Evolutionary conservation across 768 basidiomycete species (phyloP), one percentile per base, ranked within the genome.

Genomic region (Flagelloscypha sp.): DNA sequence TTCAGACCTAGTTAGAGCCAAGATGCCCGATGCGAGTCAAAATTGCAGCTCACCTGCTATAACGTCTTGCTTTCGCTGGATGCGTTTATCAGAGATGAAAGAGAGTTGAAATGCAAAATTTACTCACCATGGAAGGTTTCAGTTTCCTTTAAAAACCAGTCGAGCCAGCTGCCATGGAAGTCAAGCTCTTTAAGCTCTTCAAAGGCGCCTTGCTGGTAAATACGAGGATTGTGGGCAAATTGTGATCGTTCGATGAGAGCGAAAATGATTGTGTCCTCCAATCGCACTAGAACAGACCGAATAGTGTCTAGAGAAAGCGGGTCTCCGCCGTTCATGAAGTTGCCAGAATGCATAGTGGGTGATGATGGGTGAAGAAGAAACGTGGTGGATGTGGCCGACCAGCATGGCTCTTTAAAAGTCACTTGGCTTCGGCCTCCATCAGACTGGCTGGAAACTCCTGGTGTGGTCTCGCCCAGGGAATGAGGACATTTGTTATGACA

Each of bases 201-300:
- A 61, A 98, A 87, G 2, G 72, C 79, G 16, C 79, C 84, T 11
- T 70, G 70, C 35, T 79, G 66, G 62, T 99, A 99, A 40, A 95
- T 93, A 41, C 71, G 74, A 15, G 84, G 79, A 53, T 98, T 97
- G 54, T 88, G 83, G 0, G 89, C 89, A 52, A 97, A 99, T 55
- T 98, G 94, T 0, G 93, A 94, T 12, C 95, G 76, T 56, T 99
- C 95, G 50, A 99, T 99, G 38, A 98, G 72, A 33, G 76, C 80
- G 57, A 99, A 99, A 58, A 98, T 98, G 65, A 99, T 98, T 15
- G 94, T 99, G 49, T 99, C 95, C 55, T 99, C 95, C 16, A 99
- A 76, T 18, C 95, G 75, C 43, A 71, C 79, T 11, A 99, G 68
- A 30, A 92, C 84, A 15, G 78, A 77, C 38, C 95, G 70, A 48